Evolutionary conservation across 257 asterid genomes (phyloP).

Genomic region (Jasminum sambac): DNA sequence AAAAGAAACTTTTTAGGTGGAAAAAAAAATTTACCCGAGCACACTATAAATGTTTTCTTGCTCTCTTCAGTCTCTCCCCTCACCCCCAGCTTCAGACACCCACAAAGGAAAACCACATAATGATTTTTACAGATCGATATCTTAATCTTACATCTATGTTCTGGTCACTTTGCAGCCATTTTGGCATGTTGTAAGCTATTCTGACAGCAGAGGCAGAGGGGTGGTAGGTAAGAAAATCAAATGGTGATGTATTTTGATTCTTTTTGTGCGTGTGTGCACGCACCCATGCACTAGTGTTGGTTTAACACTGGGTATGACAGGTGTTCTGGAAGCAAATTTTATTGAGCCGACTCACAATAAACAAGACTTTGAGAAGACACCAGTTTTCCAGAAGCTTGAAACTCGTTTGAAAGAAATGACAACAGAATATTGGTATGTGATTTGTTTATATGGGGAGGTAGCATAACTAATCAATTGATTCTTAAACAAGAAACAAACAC

Average conservation of each 20-base stretch:
- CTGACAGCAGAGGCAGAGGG: slow-evolving; percentile 79
- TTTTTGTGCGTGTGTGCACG: background rate
- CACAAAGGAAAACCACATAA: background rate
- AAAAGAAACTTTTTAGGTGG: too few species aligned
- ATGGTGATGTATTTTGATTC: slow-evolving; percentile 18
- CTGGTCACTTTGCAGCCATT: slow-evolving; percentile 70
- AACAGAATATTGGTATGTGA: slow-evolving; percentile 76
- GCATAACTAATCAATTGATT: slow-evolving; percentile 15
- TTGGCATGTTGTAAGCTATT: slow-evolving; percentile 74
- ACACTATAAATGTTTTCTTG: background rate
- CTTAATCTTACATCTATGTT: slow-evolving; percentile 18
- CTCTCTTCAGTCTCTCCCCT: background rate
- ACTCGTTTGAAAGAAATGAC: slow-evolving; percentile 83
- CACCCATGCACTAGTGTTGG: too few species aligned
- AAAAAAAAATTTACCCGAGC: too few species aligned
- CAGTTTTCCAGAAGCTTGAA: slow-evolving; percentile 93
- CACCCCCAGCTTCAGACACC: background rate
- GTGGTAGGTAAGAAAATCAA: slow-evolving; percentile 76
- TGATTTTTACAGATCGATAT: slow-evolving; percentile 20
- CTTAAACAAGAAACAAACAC: background rate
- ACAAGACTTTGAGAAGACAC: slow-evolving; percentile 92
- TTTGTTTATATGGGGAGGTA: slow-evolving; percentile 17
- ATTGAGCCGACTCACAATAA: slow-evolving; percentile 86
- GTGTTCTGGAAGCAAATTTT: slow-evolving; percentile 90
- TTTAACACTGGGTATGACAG: slow-evolving; percentile 38